Conservation (phyloP, 441 rosid species). For the Caryocar brasiliense region DNA sequence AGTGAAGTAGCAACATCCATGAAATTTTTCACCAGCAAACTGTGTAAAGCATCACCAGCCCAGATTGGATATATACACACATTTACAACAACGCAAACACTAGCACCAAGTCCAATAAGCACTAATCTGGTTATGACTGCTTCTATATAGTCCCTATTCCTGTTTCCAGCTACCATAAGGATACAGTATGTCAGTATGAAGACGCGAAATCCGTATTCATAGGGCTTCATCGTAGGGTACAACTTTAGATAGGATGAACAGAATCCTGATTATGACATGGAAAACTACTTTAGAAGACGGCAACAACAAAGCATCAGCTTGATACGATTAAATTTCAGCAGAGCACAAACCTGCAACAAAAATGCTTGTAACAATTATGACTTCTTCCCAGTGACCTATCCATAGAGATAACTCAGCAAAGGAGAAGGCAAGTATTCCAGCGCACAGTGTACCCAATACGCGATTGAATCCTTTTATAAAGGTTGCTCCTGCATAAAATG, state of each 20-base stretch:
- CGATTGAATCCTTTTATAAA: slow-evolving; percentile 30
- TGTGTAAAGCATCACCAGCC: slow-evolving; percentile 86
- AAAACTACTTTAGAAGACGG: not conserved
- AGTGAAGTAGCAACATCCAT: slow-evolving; percentile 61
- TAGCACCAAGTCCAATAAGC: slow-evolving; percentile 59
- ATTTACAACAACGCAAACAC: slow-evolving; percentile 51
- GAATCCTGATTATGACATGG: slow-evolving; percentile 31
- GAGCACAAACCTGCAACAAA: slow-evolving; percentile 16
- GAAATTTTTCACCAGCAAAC: slow-evolving; percentile 73
- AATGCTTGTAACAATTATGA: slow-evolving; percentile 20
- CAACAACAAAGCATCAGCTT: no score
- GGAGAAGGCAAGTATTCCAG: slow-evolving; percentile 24
- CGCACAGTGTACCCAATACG: slow-evolving; percentile 19
- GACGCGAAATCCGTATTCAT: slow-evolving; percentile 75
- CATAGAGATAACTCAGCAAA: slow-evolving; percentile 21
- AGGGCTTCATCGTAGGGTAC: slow-evolving; percentile 63
- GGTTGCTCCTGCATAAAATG: slow-evolving; percentile 17
- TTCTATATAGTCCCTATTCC: slow-evolving; percentile 33
- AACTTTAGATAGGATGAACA: slow-evolving; percentile 46
- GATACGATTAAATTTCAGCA: no score
- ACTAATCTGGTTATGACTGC: slow-evolving; percentile 54
- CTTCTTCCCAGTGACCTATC: slow-evolving; percentile 19
- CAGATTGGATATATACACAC: slow-evolving; percentile 66
- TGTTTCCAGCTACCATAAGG: slow-evolving; percentile 65
- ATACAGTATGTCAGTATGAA: slow-evolving; percentile 74